Evolutionary conservation across 805 yeast species (phyloP).

Genomic region (Scheffersomyces spartinae): DNA sequence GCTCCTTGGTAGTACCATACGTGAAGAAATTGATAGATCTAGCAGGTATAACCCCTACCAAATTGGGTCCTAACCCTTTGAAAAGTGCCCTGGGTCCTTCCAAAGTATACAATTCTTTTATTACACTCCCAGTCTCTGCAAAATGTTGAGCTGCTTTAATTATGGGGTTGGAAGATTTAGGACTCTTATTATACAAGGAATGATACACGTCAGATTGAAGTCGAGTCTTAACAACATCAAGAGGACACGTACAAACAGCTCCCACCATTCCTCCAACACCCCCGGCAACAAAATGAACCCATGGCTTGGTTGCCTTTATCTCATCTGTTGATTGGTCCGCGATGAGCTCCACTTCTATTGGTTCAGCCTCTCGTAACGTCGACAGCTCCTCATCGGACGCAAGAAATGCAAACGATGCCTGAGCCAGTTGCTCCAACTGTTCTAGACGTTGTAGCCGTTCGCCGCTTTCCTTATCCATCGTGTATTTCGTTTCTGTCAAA

Average conservation of each 20-base stretch:
- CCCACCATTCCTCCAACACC: constrained; percentile 98
- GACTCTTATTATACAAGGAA: constrained; percentile 38
- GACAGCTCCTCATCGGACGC: constrained; percentile 33
- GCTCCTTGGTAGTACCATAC: constrained; percentile 84
- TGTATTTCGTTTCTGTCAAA: too few relatives aligned
- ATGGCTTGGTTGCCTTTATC: constrained; percentile 13
- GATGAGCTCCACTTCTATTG: constrained; percentile 6
- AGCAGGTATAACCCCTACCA: constrained; percentile 97
- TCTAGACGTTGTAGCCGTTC: too few relatives aligned
- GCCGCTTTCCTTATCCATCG: too few relatives aligned
- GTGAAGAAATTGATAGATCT: constrained; percentile 94
- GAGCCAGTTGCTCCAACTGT: constrained; percentile 24
- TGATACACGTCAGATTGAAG: constrained; percentile 81
- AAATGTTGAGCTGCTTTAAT: constrained; percentile 58
- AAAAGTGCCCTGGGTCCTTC: constrained; percentile 87
- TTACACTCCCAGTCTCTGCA: constrained; percentile 66
- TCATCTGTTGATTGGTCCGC: constrained; percentile 1
- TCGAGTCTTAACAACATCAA: constrained; percentile 93
- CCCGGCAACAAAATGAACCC: constrained; percentile 85
- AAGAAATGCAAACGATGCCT: constrained; percentile 21
- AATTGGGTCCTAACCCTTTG: constrained; percentile 91
- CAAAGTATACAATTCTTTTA: constrained; percentile 49
- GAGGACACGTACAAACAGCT: constrained; percentile 85
- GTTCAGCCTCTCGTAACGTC: constrained; percentile 18
- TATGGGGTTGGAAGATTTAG: constrained; percentile 23